phyloP scores from a whole-genome alignment of 805 yeast species.

The Kuraishia cidri region DNA sequence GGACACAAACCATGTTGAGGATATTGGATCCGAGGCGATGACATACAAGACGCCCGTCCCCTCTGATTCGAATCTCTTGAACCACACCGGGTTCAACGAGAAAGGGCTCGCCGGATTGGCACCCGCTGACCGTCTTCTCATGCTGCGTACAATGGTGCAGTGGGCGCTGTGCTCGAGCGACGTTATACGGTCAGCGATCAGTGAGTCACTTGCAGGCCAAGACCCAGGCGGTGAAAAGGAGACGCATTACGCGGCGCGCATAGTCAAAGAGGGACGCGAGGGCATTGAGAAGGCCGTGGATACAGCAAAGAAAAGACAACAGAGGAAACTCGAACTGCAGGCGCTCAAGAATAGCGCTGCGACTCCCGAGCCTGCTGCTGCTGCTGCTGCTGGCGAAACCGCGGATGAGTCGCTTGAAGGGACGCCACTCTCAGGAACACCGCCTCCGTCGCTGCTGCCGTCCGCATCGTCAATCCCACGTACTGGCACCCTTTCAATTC shows the following conservation, averaged over 20 bases:
- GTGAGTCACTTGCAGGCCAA: not conserved
- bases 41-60: not conserved
- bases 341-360: not conserved
- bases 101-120: not conserved
- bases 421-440: too few relatives aligned
- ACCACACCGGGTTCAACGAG: not conserved
- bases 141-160: not conserved
- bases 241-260: not conserved
- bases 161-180: not conserved
- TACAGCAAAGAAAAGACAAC: not conserved
- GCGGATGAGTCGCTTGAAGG: too few relatives aligned
- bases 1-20: not conserved
- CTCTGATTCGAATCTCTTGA: not conserved
- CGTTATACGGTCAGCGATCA: not conserved
- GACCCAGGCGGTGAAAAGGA: not conserved
- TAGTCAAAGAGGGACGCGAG: not conserved
- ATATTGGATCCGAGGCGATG: not conserved
- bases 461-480: not conserved
- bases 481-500: not conserved
- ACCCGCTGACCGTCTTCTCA: not conserved
- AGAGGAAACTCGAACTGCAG: not conserved
- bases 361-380: not conserved
- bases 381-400: not conserved
- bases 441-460: too few relatives aligned
- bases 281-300: not conserved